phyloP scores from a whole-genome alignment of 2,329 filamentous ascomycete genomes.

The Botryotinia globosa region DNA sequence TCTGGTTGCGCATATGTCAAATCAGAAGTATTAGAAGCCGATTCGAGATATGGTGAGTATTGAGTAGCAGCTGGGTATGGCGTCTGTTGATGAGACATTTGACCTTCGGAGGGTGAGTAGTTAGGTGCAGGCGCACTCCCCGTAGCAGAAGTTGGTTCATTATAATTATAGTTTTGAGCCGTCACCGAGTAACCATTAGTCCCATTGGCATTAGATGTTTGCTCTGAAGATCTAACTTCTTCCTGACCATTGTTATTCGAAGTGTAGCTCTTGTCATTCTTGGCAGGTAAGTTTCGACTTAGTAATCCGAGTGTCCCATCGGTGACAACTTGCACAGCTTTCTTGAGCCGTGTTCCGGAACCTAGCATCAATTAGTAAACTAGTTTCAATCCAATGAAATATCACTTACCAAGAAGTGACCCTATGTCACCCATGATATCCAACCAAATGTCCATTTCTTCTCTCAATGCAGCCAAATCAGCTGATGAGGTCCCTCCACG shows the following conservation, averaged over 20 bases:
- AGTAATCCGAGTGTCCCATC: slow-evolving; percentile 48
- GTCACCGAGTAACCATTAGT: slow-evolving; percentile 14
- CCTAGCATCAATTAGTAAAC: slow-evolving; percentile 37
- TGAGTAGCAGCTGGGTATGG: slow-evolving; percentile 37
- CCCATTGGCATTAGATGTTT: slow-evolving; percentile 6
- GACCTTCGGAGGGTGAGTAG: slow-evolving; percentile 27
- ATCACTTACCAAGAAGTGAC: slow-evolving; percentile 59
- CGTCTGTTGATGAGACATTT: slow-evolving; percentile 33
- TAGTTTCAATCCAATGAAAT: not conserved
- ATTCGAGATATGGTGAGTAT: slow-evolving; percentile 35
- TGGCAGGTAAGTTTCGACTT: slow-evolving; percentile 42
- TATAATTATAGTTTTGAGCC: slow-evolving; percentile 22
- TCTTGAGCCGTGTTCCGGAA: slow-evolving; percentile 47
- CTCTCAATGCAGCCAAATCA: slow-evolving; percentile 58
- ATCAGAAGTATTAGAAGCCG: slow-evolving; percentile 23
- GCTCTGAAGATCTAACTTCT: slow-evolving; percentile 21
- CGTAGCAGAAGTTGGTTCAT: slow-evolving; percentile 21
- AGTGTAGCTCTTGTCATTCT: slow-evolving; percentile 39
- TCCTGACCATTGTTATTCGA: slow-evolving; percentile 3
- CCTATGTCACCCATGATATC: slow-evolving; percentile 65
- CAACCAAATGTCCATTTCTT: slow-evolving; percentile 69
- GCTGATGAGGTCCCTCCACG: slow-evolving; percentile 56
- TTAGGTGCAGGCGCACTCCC: slow-evolving; percentile 20
- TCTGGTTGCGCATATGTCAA: slow-evolving; percentile 31
- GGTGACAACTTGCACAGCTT: slow-evolving; percentile 49